Percentiles rank a stretch among this genome's conserved stretches.
These are phyloP conservation scores for Boletus vinaceobasis DNA, from an alignment of 768 basidiomycete genomes.

Conservation along the genomic window DNA sequence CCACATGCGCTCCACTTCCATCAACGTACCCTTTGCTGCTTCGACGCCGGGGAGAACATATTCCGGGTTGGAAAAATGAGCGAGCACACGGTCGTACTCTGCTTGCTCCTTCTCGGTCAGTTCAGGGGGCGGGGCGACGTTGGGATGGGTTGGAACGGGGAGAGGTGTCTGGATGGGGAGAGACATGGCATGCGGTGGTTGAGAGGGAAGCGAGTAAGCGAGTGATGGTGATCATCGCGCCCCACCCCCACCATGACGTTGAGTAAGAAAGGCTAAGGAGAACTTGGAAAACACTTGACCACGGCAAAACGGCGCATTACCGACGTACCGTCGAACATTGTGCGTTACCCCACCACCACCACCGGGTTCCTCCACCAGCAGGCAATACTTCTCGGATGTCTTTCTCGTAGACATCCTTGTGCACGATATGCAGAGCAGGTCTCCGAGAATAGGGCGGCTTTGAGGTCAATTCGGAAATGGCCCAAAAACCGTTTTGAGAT, in stretches of 20 bases:
- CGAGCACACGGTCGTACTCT: conserved; percentile 52
- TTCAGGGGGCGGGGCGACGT: conserved; percentile 32
- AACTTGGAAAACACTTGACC: not conserved
- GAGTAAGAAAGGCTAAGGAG: too few species aligned
- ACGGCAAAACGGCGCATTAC: not conserved
- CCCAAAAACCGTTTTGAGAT: too few species aligned
- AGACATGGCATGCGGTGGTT: conserved; percentile 3
- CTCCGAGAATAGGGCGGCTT: too few species aligned
- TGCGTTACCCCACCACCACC: not conserved
- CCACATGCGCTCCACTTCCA: conserved; percentile 75
- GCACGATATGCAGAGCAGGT: too few species aligned
- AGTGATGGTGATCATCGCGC: not conserved
- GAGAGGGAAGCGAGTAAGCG: not conserved
- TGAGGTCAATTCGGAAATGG: not conserved
- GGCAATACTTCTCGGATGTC: too few species aligned
- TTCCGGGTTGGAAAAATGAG: conserved; percentile 49
- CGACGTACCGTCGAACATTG: not conserved
- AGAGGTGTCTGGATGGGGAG: conserved; percentile 16
- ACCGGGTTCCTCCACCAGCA: too few species aligned
- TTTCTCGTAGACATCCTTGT: too few species aligned
- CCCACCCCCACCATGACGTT: not conserved
- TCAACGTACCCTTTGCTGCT: conserved; percentile 43
- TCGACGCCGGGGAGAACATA: conserved; percentile 51
- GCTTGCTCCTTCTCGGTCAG: conserved; percentile 45
- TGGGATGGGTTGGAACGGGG: conserved; percentile 24